Conservation (phyloP, 2,329 filamentous ascomycete genomes). For the Fusarium caatingaense region DNA sequence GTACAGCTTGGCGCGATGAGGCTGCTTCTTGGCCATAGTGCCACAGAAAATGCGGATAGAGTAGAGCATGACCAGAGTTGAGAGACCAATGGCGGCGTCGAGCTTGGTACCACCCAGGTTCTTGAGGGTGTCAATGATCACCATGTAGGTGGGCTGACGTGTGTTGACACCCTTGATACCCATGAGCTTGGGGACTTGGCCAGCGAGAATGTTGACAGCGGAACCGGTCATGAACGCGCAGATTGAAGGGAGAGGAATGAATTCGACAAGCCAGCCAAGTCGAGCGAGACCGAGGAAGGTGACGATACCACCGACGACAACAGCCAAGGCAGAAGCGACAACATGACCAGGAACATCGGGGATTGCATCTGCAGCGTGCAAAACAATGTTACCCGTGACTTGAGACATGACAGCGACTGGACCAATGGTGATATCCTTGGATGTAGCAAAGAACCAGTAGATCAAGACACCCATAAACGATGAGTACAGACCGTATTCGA, state of each 20-base stretch:
- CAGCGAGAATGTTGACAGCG: constrained; percentile 61
- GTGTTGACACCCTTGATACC: constrained; percentile 64
- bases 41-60: constrained; percentile 72
- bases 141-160: constrained; percentile 59
- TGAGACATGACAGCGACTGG: constrained; percentile 66
- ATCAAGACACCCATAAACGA: constrained; percentile 95
- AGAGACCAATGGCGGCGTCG: constrained; percentile 80
- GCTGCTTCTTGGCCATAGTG: constrained; percentile 73
- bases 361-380: constrained; percentile 51
- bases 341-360: constrained; percentile 56
- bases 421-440: constrained; percentile 89
- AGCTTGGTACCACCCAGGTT: constrained; percentile 62
- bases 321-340: constrained; percentile 60
- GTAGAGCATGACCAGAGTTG: constrained; percentile 75
- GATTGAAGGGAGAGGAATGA: constrained; percentile 64
- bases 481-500: constrained; percentile 68
- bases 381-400: constrained; percentile 62
- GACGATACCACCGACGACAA: constrained; percentile 63
- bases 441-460: constrained; percentile 98
- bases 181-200: constrained; percentile 63
- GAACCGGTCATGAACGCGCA: constrained; percentile 67
- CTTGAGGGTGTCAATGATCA: constrained; percentile 64
- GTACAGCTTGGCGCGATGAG: constrained; percentile 74
- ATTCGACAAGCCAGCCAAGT: constrained; percentile 65
- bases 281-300: constrained; percentile 61